Percentiles rank a stretch among this genome's conserved stretches.
Evolutionary conservation across 2,329 filamentous ascomycete genomes (phyloP).

Genomic region (Coccinonectria pachysandricola): DNA sequence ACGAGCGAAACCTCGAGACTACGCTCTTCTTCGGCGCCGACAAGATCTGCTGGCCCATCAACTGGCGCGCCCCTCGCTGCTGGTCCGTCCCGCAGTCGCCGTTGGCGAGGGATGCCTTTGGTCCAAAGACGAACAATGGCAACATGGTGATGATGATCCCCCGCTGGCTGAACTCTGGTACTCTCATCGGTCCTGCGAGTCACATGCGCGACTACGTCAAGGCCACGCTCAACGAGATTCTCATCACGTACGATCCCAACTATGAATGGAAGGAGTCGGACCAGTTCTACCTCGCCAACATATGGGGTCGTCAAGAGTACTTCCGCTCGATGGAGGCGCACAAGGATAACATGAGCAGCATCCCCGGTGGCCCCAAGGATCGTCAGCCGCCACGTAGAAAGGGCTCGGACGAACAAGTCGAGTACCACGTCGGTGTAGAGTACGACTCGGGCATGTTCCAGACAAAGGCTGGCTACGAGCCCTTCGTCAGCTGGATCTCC

Average conservation of each 20-base stretch:
- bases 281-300: conserved; percentile 32
- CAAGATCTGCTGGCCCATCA: conserved; percentile 31
- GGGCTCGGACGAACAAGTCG: conserved; percentile 9
- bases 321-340: conserved; percentile 19
- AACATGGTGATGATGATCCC: conserved; percentile 23
- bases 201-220: conserved; percentile 18
- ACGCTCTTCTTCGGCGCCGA: conserved; percentile 35
- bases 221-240: conserved; percentile 21
- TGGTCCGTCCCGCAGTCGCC: conserved; percentile 29
- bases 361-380: conserved; percentile 5
- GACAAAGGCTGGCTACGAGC: conserved; percentile 26
- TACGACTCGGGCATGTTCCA: conserved; percentile 32
- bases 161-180: conserved; percentile 35
- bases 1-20: conserved; percentile 22
- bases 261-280: conserved; percentile 27
- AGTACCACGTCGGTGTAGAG: conserved; percentile 29
- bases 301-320: conserved; percentile 33
- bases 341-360: not conserved
- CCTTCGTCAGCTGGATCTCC: conserved; percentile 23
- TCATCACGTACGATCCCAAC: conserved; percentile 21
- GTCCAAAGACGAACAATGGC: conserved; percentile 25
- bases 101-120: conserved; percentile 24
- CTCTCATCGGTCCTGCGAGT: conserved; percentile 30
- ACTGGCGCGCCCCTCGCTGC: conserved; percentile 27
- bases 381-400: conserved; percentile 4